A percentile compares a stretch with the other conserved stretches of the same genome.
These are phyloP conservation scores for Candida germanica DNA, from an alignment of 805 yeast species.

Conservation along the genomic window DNA sequence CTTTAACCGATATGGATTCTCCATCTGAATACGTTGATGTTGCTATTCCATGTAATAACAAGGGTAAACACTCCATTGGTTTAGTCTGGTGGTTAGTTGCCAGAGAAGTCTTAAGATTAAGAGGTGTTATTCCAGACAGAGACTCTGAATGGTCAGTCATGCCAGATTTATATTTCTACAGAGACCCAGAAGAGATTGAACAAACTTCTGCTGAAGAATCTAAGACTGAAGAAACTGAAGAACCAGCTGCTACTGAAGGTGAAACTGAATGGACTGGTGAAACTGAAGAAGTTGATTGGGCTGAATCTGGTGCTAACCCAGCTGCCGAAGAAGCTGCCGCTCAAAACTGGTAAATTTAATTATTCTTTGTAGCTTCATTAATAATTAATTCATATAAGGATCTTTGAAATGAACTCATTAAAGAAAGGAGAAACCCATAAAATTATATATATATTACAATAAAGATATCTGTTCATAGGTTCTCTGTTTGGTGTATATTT, in stretches of 20 bases:
- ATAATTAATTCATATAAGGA: slow-evolving; percentile 12
- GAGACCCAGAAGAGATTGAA: slow-evolving; percentile 99
- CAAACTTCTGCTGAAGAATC: slow-evolving; percentile 59
- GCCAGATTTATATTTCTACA: slow-evolving; percentile 99
- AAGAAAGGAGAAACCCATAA: slow-evolving; percentile 6
- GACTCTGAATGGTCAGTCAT: slow-evolving; percentile 96
- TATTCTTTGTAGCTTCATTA: slow-evolving; percentile 6
- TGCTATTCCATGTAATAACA: slow-evolving; percentile 99
- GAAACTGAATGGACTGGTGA: slow-evolving; percentile 55
- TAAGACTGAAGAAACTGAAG: slow-evolving; percentile 51
- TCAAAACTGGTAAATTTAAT: slow-evolving; percentile 40
- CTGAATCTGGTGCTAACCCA: slow-evolving; percentile 50
- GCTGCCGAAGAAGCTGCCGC: slow-evolving; percentile 77
- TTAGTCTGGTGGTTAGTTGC: slow-evolving; percentile 99
- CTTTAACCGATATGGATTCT: slow-evolving; percentile 97
- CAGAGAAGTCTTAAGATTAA: slow-evolving; percentile 98
- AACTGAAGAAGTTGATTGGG: slow-evolving; percentile 66
- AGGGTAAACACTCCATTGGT: slow-evolving; percentile 99
- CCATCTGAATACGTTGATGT: slow-evolving; percentile 99
- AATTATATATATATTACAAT: slow-evolving; percentile 5
- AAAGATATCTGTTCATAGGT: slow-evolving; percentile 16
- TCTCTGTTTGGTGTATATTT: slow-evolving; percentile 14
- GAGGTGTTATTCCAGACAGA: slow-evolving; percentile 97
- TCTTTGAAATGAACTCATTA: slow-evolving; percentile 2
- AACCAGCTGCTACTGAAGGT: slow-evolving; percentile 61